phyloP scores from a whole-genome alignment of 2,329 filamentous ascomycete species.

The Phyllosticta paracitricarpa region DNA sequence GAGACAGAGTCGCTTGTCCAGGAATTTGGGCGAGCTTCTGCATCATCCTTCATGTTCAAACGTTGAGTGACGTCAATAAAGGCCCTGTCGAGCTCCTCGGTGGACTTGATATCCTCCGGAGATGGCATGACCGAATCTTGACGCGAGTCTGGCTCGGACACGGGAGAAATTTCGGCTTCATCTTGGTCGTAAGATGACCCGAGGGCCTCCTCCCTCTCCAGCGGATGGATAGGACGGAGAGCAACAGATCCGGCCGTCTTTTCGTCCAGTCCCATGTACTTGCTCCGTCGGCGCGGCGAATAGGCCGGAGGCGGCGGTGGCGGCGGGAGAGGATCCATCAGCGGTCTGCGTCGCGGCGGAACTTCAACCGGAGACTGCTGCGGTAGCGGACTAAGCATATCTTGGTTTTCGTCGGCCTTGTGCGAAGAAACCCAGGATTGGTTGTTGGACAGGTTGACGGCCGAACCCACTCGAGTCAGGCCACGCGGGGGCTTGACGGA shows the following conservation, averaged over 20 bases:
- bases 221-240: slow-evolving; percentile 2
- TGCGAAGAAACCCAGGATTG: not conserved
- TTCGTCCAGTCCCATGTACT: not conserved
- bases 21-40: not conserved
- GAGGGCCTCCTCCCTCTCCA: not conserved
- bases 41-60: not conserved
- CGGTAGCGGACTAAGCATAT: not conserved
- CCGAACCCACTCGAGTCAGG: not conserved
- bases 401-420: not conserved
- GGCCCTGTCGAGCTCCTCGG: slow-evolving; percentile 1
- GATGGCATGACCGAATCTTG: not conserved
- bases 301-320: slow-evolving; percentile 7
- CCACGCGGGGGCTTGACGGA: not conserved
- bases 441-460: not conserved
- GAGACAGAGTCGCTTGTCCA: not conserved
- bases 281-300: not conserved
- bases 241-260: not conserved
- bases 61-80: not conserved
- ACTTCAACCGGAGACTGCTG: slow-evolving; percentile 7
- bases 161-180: not conserved
- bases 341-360: not conserved
- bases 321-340: not conserved
- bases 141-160: not conserved
- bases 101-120: not conserved
- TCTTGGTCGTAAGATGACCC: not conserved